Percentiles rank a stretch among this genome's conserved stretches.
phyloP scores from a whole-genome alignment of 805 yeast genomes.

The Myxozyma udenii region DNA sequence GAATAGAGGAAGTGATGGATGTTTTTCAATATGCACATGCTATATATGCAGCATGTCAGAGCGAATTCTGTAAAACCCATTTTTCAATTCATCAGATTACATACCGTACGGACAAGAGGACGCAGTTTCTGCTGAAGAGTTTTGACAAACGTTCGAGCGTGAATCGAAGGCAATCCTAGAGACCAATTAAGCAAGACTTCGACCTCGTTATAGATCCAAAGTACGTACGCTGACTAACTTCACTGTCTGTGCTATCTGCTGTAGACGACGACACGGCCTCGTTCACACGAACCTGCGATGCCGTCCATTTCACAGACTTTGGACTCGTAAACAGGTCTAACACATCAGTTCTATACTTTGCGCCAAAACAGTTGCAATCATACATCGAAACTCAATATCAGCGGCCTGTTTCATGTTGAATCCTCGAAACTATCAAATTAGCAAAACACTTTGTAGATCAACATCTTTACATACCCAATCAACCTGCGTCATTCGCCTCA shows the following conservation, averaged over 20 bases:
- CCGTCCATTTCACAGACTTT: slow-evolving; percentile 18
- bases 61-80: no score
- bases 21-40: slow-evolving; percentile 22
- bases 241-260: not conserved
- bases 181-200: not conserved
- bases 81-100: no score
- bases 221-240: not conserved
- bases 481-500: slow-evolving; percentile 14
- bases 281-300: slow-evolving; percentile 11
- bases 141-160: slow-evolving; percentile 16
- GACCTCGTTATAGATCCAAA: no score
- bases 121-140: slow-evolving; percentile 7
- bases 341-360: not conserved
- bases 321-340: slow-evolving; percentile 19
- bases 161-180: slow-evolving; percentile 15
- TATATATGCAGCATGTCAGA: no score
- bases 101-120: slow-evolving; percentile 4
- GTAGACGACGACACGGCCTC: not conserved
- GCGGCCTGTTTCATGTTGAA: slow-evolving; percentile 24
- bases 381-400: slow-evolving; percentile 24
- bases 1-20: slow-evolving; percentile 17
- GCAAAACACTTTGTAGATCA: not conserved
- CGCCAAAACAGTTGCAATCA: not conserved
- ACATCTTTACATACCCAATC: slow-evolving; percentile 21
- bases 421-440: slow-evolving; percentile 12